phyloP scores from a whole-genome alignment of 495 filamentous ascomycete genomes.

The Cudoniella acicularis region DNA sequence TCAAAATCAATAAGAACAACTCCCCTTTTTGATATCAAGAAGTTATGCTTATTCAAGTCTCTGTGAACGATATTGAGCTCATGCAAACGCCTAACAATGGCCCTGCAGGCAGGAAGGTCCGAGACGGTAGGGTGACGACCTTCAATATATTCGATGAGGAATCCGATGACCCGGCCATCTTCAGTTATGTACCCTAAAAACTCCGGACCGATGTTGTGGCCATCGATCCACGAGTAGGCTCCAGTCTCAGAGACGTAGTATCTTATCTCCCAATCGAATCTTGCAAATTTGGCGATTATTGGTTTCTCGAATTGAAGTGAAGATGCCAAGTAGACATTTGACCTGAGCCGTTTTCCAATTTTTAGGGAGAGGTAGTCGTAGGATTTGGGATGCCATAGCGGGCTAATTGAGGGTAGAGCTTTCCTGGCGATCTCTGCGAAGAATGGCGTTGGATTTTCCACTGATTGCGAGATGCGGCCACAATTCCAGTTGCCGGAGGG shows the following conservation, averaged over 20 bases:
- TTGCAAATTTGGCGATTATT: no score
- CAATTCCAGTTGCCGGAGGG: constrained; percentile 21
- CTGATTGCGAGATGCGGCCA: no score
- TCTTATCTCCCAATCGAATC: constrained; percentile 37
- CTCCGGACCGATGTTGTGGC: constrained; percentile 32
- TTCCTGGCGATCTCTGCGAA: no score
- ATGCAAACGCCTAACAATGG: constrained; percentile 26
- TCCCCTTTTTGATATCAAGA: constrained; percentile 24
- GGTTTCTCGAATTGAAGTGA: no score
- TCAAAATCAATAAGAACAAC: constrained; percentile 33
- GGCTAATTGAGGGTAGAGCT: no score
- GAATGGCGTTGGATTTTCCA: no score
- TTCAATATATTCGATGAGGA: constrained; percentile 34
- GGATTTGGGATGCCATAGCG: no score
- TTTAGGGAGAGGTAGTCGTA: no score
- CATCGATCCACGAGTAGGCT: constrained; percentile 37
- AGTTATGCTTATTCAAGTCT: constrained; percentile 30
- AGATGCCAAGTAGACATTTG: no score
- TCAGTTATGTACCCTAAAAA: constrained; percentile 40
- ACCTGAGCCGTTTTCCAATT: no score
- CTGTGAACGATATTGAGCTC: constrained; percentile 24
- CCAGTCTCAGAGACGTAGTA: constrained; percentile 34
- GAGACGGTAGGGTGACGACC: constrained; percentile 26
- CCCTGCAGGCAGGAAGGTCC: constrained; percentile 27
- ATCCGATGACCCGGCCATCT: constrained; percentile 38